A percentile compares a stretch with the other conserved stretches of the same genome.
phyloP scores from a whole-genome alignment of 768 basidiomycete genomes.

The Psilocybe tampanensis region DNA sequence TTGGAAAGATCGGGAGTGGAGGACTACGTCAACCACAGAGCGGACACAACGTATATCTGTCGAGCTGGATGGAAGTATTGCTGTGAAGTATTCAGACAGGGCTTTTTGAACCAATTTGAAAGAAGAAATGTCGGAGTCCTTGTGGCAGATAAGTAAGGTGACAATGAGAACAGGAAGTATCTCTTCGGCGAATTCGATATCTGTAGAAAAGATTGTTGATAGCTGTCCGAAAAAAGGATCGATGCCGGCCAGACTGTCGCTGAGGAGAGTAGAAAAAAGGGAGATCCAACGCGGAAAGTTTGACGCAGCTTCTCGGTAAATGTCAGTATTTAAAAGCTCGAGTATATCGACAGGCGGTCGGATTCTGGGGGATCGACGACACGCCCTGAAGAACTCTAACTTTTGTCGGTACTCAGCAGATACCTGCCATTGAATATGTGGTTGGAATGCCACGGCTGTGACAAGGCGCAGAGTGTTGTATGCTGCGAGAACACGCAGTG shows the following conservation, averaged over 20 bases:
- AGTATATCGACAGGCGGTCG: slow-evolving; percentile 37
- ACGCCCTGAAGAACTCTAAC: slow-evolving; percentile 51
- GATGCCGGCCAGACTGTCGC: slow-evolving; percentile 52
- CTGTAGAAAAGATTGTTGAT: slow-evolving; percentile 53
- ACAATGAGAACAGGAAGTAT: slow-evolving; percentile 80
- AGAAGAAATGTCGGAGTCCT: slow-evolving; percentile 21
- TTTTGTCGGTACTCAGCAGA: slow-evolving; percentile 44
- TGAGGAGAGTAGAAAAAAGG: slow-evolving; percentile 55
- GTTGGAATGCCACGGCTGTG: slow-evolving; percentile 42
- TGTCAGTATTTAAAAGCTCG: slow-evolving; percentile 35
- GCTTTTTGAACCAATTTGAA: slow-evolving; percentile 27
- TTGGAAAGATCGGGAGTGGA: slow-evolving; percentile 78
- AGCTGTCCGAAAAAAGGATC: slow-evolving; percentile 75
- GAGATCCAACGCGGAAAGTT: slow-evolving; percentile 70
- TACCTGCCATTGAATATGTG: slow-evolving; percentile 25
- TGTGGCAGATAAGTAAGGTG: slow-evolving; percentile 50
- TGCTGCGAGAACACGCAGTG: slow-evolving; percentile 54
- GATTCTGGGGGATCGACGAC: slow-evolving; percentile 36
- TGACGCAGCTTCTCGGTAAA: slow-evolving; percentile 38
- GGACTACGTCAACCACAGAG: slow-evolving; percentile 72
- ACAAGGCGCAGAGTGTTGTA: slow-evolving; percentile 68
- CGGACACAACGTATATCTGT: slow-evolving; percentile 47
- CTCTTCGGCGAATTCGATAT: slow-evolving; percentile 61
- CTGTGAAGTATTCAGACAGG: slow-evolving; percentile 60
- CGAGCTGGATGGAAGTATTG: slow-evolving; percentile 44